These are phyloP conservation scores for Aspergillus pseudoglaucus DNA, from an alignment of 2,329 filamentous ascomycete species.

Conservation along the genomic window DNA sequence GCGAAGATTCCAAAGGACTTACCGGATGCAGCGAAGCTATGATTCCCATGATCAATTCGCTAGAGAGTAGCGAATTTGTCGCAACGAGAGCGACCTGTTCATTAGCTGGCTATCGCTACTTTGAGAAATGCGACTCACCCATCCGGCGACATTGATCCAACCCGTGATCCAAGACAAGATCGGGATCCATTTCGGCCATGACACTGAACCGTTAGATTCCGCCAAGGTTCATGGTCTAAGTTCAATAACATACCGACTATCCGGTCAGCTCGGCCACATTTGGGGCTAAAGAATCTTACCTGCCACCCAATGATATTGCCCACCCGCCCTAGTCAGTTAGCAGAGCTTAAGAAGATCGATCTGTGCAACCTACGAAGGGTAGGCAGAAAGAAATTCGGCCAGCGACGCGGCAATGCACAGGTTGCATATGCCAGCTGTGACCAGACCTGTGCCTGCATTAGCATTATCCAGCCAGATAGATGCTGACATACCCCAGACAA, in stretches of 20 bases:
- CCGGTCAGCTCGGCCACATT: background rate
- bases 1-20: background rate
- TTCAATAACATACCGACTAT: background rate
- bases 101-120: constrained; percentile 1
- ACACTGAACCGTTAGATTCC: constrained; percentile 31
- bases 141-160: constrained; percentile 63
- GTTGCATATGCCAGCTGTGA: constrained; percentile 58
- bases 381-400: constrained; percentile 28
- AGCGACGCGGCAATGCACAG: constrained; percentile 59
- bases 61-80: constrained; percentile 60
- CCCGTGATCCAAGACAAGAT: constrained; percentile 63
- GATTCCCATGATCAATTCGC: constrained; percentile 59
- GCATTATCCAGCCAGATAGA: constrained; percentile 1
- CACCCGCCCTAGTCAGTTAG: background rate
- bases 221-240: background rate
- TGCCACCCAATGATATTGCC: constrained; percentile 3
- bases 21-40: constrained; percentile 54
- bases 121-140: constrained; percentile 41
- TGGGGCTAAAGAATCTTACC: background rate
- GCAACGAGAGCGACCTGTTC: constrained; percentile 52
- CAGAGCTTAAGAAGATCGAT: background rate
- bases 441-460: constrained; percentile 26
- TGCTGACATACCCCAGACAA: constrained; percentile 42
- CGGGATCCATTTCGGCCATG: constrained; percentile 54
- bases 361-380: background rate